A percentile compares a stretch with the other conserved stretches of the same genome.
Evolutionary conservation across 1,284 basidiomycete species (phyloP).

Genomic region (Phlebopus sp.): DNA sequence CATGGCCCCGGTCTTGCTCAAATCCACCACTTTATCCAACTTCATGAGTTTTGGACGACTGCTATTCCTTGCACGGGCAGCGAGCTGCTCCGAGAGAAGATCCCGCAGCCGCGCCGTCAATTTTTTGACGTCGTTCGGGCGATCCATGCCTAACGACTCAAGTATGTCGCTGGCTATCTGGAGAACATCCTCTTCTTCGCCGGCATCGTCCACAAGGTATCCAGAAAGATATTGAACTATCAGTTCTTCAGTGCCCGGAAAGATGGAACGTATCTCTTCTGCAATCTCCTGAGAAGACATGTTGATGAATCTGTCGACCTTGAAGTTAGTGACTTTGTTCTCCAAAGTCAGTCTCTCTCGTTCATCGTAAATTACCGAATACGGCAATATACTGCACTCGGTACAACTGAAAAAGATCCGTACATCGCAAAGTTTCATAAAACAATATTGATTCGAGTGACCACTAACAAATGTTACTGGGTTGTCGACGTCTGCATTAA

Average conservation of each 20-base stretch:
- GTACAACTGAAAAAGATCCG: too few relatives aligned
- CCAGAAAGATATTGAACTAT: constrained; percentile 92
- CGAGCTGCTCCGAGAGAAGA: constrained; percentile 64
- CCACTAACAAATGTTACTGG: too few relatives aligned
- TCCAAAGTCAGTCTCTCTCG: too few relatives aligned
- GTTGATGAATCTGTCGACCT: too few relatives aligned
- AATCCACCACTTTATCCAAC: constrained; percentile 93
- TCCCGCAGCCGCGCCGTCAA: constrained; percentile 69
- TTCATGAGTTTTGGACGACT: constrained; percentile 64
- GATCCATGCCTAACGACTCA: constrained; percentile 61
- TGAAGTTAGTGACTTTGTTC: too few relatives aligned
- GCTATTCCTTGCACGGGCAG: constrained; percentile 54
- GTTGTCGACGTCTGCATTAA: too few relatives aligned
- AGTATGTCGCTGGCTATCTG: constrained; percentile 77
- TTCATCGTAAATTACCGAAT: too few relatives aligned
- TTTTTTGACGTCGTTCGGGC: constrained; percentile 53
- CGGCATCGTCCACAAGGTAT: constrained; percentile 90
- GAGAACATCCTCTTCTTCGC: constrained; percentile 87
- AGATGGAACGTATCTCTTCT: constrained; percentile 72
- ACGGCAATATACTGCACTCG: too few relatives aligned
- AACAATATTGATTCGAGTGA: too few relatives aligned
- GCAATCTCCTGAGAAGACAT: constrained; percentile 71
- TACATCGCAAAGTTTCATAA: too few relatives aligned
- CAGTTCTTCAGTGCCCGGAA: constrained; percentile 91
- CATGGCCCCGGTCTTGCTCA: constrained; percentile 83